Percentiles rank a stretch among this genome's conserved stretches.
Evolutionary conservation across 805 yeast genomes (phyloP).

Genomic region (Pichia thaimueangensis): DNA sequence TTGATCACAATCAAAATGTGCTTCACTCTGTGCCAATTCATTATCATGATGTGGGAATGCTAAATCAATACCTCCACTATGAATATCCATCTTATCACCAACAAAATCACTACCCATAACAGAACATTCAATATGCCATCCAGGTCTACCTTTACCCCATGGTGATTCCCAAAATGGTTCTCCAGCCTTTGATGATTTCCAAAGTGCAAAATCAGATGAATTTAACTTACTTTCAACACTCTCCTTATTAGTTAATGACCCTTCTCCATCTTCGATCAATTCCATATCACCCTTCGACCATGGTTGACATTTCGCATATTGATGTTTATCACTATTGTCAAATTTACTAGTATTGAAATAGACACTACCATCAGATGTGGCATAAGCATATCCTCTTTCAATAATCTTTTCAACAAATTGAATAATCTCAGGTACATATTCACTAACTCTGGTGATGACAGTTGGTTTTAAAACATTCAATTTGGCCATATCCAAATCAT

Average conservation of each 20-base stretch:
- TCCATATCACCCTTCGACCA: conserved; percentile 92
- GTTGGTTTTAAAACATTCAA: conserved; percentile 82
- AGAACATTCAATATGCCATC: conserved; percentile 99
- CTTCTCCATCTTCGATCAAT: conserved; percentile 91
- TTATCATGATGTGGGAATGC: conserved; percentile 99
- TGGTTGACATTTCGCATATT: conserved; percentile 93
- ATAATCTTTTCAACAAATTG: conserved; percentile 71
- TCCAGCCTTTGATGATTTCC: conserved; percentile 96
- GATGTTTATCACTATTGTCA: conserved; percentile 65
- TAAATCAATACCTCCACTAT: conserved; percentile 93
- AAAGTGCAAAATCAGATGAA: conserved; percentile 85
- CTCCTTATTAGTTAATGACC: conserved; percentile 51
- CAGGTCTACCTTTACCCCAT: conserved; percentile 98
- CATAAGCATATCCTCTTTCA: conserved; percentile 75
- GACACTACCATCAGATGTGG: conserved; percentile 85
- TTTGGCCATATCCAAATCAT: conserved; percentile 75
- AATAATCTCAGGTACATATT: conserved; percentile 89
- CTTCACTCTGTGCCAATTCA: conserved; percentile 96
- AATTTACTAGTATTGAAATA: conserved; percentile 86
- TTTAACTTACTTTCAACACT: conserved; percentile 52
- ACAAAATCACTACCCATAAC: conserved; percentile 93
- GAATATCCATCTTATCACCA: conserved; percentile 84
- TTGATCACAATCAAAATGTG: conserved; percentile 79
- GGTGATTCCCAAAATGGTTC: conserved; percentile 95
- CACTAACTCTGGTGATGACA: conserved; percentile 89